A percentile compares a stretch with the other conserved stretches of the same genome.
Evolutionary conservation across 2,329 filamentous ascomycete genomes (phyloP).

Genomic region (Aspergillus fischeri): DNA sequence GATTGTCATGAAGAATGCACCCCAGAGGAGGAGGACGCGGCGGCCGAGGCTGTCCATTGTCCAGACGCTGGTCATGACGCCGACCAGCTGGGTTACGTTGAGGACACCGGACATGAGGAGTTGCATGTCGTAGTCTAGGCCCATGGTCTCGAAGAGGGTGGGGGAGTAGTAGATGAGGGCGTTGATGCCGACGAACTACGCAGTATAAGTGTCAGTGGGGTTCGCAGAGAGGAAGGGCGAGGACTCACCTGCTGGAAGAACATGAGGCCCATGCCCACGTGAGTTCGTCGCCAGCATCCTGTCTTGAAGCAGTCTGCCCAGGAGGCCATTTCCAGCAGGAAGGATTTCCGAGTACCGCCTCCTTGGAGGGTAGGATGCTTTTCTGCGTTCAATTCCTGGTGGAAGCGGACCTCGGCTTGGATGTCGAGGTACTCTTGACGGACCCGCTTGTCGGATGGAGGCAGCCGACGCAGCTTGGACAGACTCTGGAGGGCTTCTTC

Average conservation of each 20-base stretch:
- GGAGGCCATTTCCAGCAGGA: conserved; percentile 47
- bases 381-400: conserved; percentile 41
- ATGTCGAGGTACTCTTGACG: conserved; percentile 50
- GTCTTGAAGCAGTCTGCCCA: conserved; percentile 50
- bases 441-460: conserved; percentile 47
- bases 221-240: not conserved
- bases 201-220: not conserved
- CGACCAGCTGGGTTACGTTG: conserved; percentile 49
- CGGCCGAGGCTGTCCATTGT: conserved; percentile 49
- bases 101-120: conserved; percentile 52
- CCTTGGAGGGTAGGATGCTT: conserved; percentile 38
- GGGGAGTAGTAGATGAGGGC: conserved; percentile 59
- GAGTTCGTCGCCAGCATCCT: conserved; percentile 49
- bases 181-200: conserved; percentile 49
- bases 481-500: conserved; percentile 49
- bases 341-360: conserved; percentile 26
- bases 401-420: conserved; percentile 52
- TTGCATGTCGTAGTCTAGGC: conserved; percentile 43
- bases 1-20: conserved; percentile 44
- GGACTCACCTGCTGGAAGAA: conserved; percentile 52
- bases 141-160: conserved; percentile 53
- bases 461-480: conserved; percentile 47
- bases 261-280: conserved; percentile 51
- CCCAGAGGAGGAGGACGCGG: conserved; percentile 44
- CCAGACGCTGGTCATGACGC: conserved; percentile 46